Evolutionary conservation across 2,329 filamentous ascomycete species (phyloP), one percentile per base, ranked within the genome.

Genomic region (Fusarium cyanostomum): DNA sequence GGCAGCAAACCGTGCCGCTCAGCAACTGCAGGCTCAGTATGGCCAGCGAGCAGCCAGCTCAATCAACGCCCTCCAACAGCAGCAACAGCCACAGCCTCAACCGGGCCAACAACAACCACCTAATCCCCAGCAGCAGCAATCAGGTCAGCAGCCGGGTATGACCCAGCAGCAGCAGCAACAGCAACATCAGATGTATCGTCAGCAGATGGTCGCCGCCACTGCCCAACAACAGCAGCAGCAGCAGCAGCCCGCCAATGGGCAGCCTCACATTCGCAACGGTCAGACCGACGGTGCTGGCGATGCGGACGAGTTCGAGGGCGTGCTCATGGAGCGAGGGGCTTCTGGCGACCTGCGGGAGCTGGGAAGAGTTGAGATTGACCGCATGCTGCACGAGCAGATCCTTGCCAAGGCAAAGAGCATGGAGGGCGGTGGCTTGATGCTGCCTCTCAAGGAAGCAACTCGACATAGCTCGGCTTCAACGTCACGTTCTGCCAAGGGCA

Each of bases 241-340:
- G 46, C 73, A 75, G 35, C 72, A 64, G 77, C 73, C 71, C 69
- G 72, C 72, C 63, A 64, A 72, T 70, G 62, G 72, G 54, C 53
- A 70, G 27, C 42, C 61, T 13, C 65, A 72, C 44, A 56, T 75
- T 10, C 64, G 63, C 50, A 84, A 81, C 73, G 79, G 73, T 62
- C 82, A 97, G 75, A 89, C 89, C 12, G 94, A 98, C 72, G 94
- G 94, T 46, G 80, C 90, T 28, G 81, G 77, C 43, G 89, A 88
- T 62, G 83, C 83, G 56, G 82, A 84, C 4, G 76, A 86, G 37
- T 85, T 85, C 33, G 78, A 84, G 55, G 86, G 84, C 8, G 79
- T 91, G 35, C 77, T 92, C 38, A 80, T 89, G 70, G 82, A 83
- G 62, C 81, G 84, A 38, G 80, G 82, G 55, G 79, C 82, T 5